Percentiles rank a stretch among this genome's conserved stretches.
phyloP scores from a whole-genome alignment of 257 asterid species.

The Rhazya stricta region DNA sequence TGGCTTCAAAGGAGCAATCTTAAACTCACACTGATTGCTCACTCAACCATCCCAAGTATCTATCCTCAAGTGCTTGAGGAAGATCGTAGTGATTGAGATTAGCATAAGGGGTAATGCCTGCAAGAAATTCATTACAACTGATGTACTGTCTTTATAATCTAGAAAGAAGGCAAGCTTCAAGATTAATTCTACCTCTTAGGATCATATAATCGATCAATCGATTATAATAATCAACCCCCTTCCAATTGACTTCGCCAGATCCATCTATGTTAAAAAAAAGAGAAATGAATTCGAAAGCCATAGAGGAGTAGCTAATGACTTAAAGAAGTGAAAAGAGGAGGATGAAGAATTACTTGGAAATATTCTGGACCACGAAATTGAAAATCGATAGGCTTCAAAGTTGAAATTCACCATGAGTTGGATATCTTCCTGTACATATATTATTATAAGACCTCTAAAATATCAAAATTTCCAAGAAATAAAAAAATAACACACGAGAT shows the following conservation, averaged over 20 bases:
- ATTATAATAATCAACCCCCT: constrained; percentile 85
- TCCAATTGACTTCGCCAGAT: constrained; percentile 63
- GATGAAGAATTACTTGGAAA: constrained; percentile 59
- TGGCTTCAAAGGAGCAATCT: background rate
- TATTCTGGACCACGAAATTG: constrained; percentile 90
- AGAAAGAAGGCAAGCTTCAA: too few relatives aligned
- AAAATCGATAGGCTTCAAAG: constrained; percentile 88
- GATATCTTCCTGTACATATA: constrained; percentile 58
- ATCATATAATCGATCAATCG: constrained; percentile 77
- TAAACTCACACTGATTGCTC: constrained; percentile 64
- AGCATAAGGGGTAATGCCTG: constrained; percentile 89
- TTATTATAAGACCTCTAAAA: background rate
- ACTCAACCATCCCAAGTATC: constrained; percentile 76
- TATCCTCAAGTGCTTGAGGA: constrained; percentile 82
- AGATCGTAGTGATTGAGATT: constrained; percentile 90
- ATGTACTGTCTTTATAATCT: too few relatives aligned
- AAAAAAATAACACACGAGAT: background rate
- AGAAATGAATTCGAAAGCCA: background rate
- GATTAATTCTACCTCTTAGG: constrained; percentile 38
- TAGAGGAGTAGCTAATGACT: background rate
- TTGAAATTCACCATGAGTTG: constrained; percentile 64
- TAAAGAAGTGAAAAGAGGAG: background rate
- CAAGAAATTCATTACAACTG: background rate
- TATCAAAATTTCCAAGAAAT: background rate
- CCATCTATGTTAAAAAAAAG: constrained; percentile 50